Base-by-base conservation (phyloP, 1,284 basidiomycete species). In the Cutaneotrichosporon sp. region DNA sequence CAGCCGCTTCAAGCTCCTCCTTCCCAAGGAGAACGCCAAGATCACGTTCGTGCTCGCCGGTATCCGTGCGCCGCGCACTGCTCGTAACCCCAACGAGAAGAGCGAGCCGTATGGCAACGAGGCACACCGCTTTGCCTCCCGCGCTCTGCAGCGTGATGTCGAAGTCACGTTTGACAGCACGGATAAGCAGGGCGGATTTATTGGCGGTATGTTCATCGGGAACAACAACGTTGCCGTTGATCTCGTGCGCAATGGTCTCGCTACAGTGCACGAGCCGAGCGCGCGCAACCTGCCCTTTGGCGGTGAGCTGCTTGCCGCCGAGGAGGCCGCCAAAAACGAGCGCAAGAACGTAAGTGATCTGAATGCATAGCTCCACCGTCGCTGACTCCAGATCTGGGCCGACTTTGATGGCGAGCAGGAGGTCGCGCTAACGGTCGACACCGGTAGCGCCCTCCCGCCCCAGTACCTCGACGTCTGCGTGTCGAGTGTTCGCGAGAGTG, bases 121-220 rank as follows among this genome's bases (percentile, higher is more conserved):
- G 78, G 88, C 93, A 2, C 83, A 87, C 8, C 90, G 91, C 50
- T 98, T 91, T 72, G 86, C 91, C 4, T 86, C 87, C 56, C 85
- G 85, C 64, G 93, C 90, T 73, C 89, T 97, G 87, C 97, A 99
- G 79, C 87, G 95, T 30, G 97, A 99, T 73, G 89, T 94, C 16
- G 96, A 99, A 80, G 88, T 98, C 66, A 89, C 92, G 70, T 88
- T 97, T 53, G 90, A 96, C 65, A 86, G 87, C 52, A 88, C 89
- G 16, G 96, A 99, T 83, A 97, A 97, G 82, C 89, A 89, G 18
- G 96, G 96, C 47, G 95, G 96, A 8, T 98, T 97, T 82, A 95
- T 99, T 70, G 96, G 96, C 18, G 82, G 89, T 0, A 83, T 97
- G 62, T 97, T 90, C 79, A 70, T 90, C 72, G 92, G 86, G 72